phyloP scores from a whole-genome alignment of 2,329 filamentous ascomycete genomes.

The Tolypocladium paradoxum region DNA sequence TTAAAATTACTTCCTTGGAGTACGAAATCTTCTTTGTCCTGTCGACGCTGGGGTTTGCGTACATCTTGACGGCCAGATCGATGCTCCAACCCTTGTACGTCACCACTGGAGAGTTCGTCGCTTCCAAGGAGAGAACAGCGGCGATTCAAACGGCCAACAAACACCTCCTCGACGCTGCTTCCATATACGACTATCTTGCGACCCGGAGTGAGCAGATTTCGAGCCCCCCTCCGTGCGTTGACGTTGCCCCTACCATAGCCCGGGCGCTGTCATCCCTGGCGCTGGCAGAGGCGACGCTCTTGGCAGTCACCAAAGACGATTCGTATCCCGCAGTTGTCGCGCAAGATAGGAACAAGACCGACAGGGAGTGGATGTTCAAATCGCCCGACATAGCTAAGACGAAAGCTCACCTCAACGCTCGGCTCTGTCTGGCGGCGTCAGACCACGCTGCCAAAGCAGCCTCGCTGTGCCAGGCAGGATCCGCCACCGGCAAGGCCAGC shows the following conservation, averaged over 20 bases:
- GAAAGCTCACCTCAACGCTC: conserved; percentile 75
- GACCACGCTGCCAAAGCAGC: conserved; percentile 73
- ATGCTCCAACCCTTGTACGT: conserved; percentile 65
- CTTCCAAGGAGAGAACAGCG: conserved; percentile 53
- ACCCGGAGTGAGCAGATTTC: conserved; percentile 37
- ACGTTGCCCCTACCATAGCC: conserved; percentile 41
- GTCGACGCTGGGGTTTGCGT: conserved; percentile 63
- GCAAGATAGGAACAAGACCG: conserved; percentile 69
- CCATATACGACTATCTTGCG: conserved; percentile 64
- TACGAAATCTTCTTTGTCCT: conserved; percentile 76
- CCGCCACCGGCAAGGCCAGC: conserved; percentile 42
- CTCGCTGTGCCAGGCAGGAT: conserved; percentile 33
- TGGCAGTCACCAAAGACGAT: conserved; percentile 89
- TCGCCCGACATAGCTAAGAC: conserved; percentile 81
- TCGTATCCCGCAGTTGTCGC: conserved; percentile 77
- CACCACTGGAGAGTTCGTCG: conserved; percentile 48
- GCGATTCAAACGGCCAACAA: conserved; percentile 67
- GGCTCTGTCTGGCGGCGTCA: conserved; percentile 76
- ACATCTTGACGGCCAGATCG: conserved; percentile 61
- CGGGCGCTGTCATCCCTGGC: conserved; percentile 54
- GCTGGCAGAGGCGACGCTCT: conserved; percentile 77
- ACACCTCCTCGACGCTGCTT: conserved; percentile 65
- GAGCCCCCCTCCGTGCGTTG: conserved; percentile 34
- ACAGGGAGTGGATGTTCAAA: conserved; percentile 95
- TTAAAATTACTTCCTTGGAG: conserved; percentile 63